Percentiles rank a stretch among this genome's conserved stretches.
Evolutionary conservation across 306 rosid genomes (phyloP).

Genomic region (Ormosia emarginata): DNA sequence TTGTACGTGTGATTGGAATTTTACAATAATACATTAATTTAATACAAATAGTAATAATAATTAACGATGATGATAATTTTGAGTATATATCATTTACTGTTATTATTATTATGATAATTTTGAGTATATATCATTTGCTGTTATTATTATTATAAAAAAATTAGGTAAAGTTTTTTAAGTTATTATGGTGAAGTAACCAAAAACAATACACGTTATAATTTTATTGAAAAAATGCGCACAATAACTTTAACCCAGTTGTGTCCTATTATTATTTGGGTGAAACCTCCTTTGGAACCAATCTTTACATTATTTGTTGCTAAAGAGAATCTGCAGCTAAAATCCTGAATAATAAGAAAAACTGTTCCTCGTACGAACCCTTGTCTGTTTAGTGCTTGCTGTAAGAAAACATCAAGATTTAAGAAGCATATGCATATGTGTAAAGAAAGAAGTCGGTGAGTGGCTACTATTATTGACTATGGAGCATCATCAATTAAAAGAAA

Average conservation of each 20-base stretch:
- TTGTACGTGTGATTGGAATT: constrained; percentile 24
- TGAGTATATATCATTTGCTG: neutral
- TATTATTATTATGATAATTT: neutral
- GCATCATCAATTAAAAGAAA: neutral
- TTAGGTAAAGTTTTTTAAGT: no score
- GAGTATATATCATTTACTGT: neutral
- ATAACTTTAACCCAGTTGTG: no score
- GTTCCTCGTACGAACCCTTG: constrained; percentile 39
- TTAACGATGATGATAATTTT: neutral
- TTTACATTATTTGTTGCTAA: constrained; percentile 9
- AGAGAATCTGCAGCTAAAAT: constrained; percentile 22
- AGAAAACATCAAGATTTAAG: constrained; percentile 9
- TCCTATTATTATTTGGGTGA: no score
- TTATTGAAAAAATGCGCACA: no score
- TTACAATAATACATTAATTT: neutral
- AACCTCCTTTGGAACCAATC: neutral
- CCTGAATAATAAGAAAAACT: neutral
- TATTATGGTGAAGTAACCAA: no score
- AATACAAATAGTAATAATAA: neutral
- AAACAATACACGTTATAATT: no score
- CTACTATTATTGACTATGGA: constrained; percentile 4
- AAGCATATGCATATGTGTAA: neutral
- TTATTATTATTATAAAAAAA: neutral
- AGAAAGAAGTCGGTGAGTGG: constrained; percentile 12
- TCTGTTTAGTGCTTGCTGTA: constrained; percentile 10